Conservation (phyloP, 1,139 yeast species). For the Yamadazyma dendronema region DNA sequence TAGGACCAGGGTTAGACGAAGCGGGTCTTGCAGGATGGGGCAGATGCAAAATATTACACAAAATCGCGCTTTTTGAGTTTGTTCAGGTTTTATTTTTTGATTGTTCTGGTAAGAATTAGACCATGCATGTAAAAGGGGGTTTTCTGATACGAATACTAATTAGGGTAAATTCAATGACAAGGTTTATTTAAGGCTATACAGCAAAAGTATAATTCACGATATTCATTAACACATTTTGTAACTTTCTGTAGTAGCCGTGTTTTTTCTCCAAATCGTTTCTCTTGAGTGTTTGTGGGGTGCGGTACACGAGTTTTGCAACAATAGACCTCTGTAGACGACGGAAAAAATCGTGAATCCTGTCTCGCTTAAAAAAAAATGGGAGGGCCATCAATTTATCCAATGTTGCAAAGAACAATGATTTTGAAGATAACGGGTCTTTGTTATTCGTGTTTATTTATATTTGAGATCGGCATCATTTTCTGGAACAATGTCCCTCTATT, state of each 20-base stretch:
- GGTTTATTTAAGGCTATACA: too few species aligned
- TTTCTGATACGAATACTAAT: background rate
- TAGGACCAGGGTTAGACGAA: slow-evolving; percentile 2
- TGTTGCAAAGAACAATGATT: background rate
- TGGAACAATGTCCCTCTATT: too few species aligned
- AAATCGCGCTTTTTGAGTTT: slow-evolving; percentile 4
- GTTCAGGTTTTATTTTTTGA: background rate
- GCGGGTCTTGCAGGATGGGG: too few species aligned
- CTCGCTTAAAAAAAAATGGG: background rate
- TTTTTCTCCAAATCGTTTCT: background rate
- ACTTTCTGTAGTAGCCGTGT: too few species aligned
- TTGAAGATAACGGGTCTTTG: background rate
- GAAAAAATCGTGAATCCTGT: background rate
- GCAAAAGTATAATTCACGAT: too few species aligned
- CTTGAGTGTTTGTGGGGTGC: background rate
- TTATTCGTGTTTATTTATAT: background rate
- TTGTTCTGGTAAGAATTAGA: background rate
- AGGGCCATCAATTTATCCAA: background rate
- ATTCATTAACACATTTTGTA: too few species aligned
- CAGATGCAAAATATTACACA: slow-evolving; percentile 2
- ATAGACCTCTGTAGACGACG: background rate
- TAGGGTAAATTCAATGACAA: background rate
- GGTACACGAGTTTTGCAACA: background rate
- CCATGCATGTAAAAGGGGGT: background rate
- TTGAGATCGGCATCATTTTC: too few species aligned